A percentile compares a stretch with the other conserved stretches of the same genome.
These are phyloP conservation scores for Solanum arcanum DNA, from an alignment of 257 asterid genomes.

Conservation along the genomic window DNA sequence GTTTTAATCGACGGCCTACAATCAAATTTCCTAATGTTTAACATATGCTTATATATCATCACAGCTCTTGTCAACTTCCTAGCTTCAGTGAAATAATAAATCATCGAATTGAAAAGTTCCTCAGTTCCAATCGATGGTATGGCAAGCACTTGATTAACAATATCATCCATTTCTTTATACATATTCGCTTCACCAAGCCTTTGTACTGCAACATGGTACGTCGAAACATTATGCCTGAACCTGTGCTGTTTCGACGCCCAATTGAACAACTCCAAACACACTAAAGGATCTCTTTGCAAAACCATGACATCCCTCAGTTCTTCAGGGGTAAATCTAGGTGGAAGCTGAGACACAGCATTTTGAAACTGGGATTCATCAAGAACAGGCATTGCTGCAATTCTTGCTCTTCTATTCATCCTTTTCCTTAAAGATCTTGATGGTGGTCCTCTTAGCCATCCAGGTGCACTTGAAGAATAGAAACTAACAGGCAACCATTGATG, in stretches of 20 bases:
- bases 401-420: slow-evolving; percentile 60
- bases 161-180: slow-evolving; percentile 76
- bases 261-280: slow-evolving; percentile 79
- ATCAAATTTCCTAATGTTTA: slow-evolving; percentile 47
- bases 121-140: slow-evolving; percentile 54
- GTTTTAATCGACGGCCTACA: slow-evolving; percentile 75
- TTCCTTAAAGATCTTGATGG: slow-evolving; percentile 66
- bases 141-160: slow-evolving; percentile 81
- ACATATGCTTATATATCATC: slow-evolving; percentile 72
- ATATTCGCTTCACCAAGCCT: slow-evolving; percentile 71
- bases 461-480: slow-evolving; percentile 32
- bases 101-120: slow-evolving; percentile 67
- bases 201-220: slow-evolving; percentile 52
- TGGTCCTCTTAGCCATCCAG: slow-evolving; percentile 36
- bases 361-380: slow-evolving; percentile 44
- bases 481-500: slow-evolving; percentile 6
- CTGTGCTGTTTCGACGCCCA: slow-evolving; percentile 91
- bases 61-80: slow-evolving; percentile 73
- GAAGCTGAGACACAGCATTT: slow-evolving; percentile 39
- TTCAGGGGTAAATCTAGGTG: slow-evolving; percentile 69
- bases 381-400: slow-evolving; percentile 59
- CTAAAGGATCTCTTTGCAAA: slow-evolving; percentile 48
- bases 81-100: slow-evolving; percentile 72
- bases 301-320: slow-evolving; percentile 58
- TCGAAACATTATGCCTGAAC: slow-evolving; percentile 53